Base-by-base conservation (phyloP, 352 stramenopile genomes). In the Globisporangium iwayamae region DNA sequence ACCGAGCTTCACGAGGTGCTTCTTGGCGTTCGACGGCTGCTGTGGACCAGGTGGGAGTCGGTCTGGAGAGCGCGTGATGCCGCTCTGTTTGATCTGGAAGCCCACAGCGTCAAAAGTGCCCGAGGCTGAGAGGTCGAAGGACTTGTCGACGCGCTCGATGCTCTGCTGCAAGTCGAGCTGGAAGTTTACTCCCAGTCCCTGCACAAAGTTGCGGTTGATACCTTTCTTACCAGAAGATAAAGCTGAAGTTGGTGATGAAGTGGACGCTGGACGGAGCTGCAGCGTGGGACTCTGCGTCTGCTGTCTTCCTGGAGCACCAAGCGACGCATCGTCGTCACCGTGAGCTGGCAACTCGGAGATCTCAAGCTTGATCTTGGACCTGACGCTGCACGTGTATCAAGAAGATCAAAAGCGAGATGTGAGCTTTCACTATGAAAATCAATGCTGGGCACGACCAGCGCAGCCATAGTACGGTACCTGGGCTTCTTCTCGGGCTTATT, bases 21-120 rank as follows among this genome's bases (percentile, higher is more conserved):
- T 93, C 74, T 87, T 91, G 4, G 79, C 83, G 41, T 91, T 89
- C 1, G 72, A 71, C 3, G 79, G 78, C 32, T 81, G 46, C 60
- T 79, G 72, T 56, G 74, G 56, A 51, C 58, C 56, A 13, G 63
- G 63, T 14, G 55, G 32, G 1, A 80, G 65, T 9, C 82, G 82
- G 51, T 86, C 79, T 0, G 80, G 81, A 0, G 78, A 91, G 0
- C 81, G 73, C 38, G 83, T 90, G 57, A 94, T 81, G 2, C 85
- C 85, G 8, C 76, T 92, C 60, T 93, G 83, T 46, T 91, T 92
- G 68, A 94, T 92, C 66, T 93, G 83, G 51, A 94, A 94, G 0
- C 73, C 77, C 13, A 91, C 80, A 7, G 83, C 82, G 48, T 94
- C 83, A 62, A 94, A 93, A 0, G 85, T 94, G 0, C 85, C 85